Evolutionary conservation across 495 filamentous ascomycete species (phyloP).

Genomic region (Evernia prunastri): DNA sequence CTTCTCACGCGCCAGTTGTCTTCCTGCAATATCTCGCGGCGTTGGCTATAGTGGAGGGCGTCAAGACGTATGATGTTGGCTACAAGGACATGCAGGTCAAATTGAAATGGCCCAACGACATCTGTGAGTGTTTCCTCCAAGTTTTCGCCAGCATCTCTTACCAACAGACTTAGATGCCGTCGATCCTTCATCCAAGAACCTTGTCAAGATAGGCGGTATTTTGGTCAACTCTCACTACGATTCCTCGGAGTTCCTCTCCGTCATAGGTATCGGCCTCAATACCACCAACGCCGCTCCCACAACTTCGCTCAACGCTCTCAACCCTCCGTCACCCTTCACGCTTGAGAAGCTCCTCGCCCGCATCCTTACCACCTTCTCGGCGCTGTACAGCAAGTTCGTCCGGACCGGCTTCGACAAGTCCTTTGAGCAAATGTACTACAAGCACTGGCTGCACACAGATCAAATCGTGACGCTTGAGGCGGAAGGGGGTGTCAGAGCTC

Average conservation of each 20-base stretch:
- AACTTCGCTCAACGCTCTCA: slow-evolving; percentile 72
- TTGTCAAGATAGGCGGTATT: slow-evolving; percentile 91
- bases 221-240: slow-evolving; percentile 84
- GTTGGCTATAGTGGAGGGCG: slow-evolving; percentile 80
- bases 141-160: background rate
- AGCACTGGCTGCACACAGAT: slow-evolving; percentile 80
- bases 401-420: slow-evolving; percentile 61
- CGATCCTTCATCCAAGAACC: slow-evolving; percentile 59
- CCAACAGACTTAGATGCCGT: slow-evolving; percentile 51
- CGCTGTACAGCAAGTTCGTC: slow-evolving; percentile 67
- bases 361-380: slow-evolving; percentile 73
- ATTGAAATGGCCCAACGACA: slow-evolving; percentile 97
- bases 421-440: slow-evolving; percentile 76
- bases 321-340: slow-evolving; percentile 52
- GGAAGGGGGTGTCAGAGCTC: slow-evolving; percentile 67
- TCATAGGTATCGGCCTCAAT: slow-evolving; percentile 87
- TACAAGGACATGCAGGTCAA: slow-evolving; percentile 73
- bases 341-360: slow-evolving; percentile 79
- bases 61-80: slow-evolving; percentile 69
- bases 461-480: slow-evolving; percentile 87
- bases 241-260: slow-evolving; percentile 71
- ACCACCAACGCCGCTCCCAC: slow-evolving; percentile 80
- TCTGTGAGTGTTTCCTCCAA: slow-evolving; percentile 45
- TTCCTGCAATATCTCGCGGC: slow-evolving; percentile 93
- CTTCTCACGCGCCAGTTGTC: slow-evolving; percentile 70